A percentile compares a stretch with the other conserved stretches of the same genome.
Conservation (phyloP, 495 filamentous ascomycete genomes). For the Hypoxylon subgilvum region DNA sequence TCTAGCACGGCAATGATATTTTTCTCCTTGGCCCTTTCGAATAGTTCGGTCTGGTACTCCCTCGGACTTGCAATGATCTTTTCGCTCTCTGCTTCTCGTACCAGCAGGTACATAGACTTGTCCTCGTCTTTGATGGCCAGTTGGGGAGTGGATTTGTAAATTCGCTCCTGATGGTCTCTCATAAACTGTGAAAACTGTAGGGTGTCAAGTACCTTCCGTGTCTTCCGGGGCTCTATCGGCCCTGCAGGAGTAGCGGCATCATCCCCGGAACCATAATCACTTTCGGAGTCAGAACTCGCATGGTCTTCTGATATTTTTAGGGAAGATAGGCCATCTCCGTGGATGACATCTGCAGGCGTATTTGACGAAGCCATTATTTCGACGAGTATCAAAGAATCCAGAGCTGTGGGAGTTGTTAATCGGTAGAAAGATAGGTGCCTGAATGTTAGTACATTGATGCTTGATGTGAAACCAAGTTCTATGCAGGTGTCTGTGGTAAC, state of each 20-base stretch:
- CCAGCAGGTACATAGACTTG: constrained; percentile 32
- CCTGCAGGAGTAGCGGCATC: constrained; percentile 29
- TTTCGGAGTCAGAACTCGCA: background rate
- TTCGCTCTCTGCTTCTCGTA: constrained; percentile 44
- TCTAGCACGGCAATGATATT: constrained; percentile 97
- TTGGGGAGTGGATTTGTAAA: constrained; percentile 34
- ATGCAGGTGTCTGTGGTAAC: too few species aligned
- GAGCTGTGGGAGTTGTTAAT: background rate
- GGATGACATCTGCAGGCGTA: background rate
- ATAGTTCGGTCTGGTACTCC: constrained; percentile 92
- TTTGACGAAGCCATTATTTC: background rate
- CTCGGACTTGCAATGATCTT: constrained; percentile 74
- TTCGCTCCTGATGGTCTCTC: constrained; percentile 33
- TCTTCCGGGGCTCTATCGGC: constrained; percentile 29
- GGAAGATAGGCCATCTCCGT: background rate
- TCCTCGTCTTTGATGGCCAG: constrained; percentile 24
- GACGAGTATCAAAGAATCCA: background rate
- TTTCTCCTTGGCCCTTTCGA: constrained; percentile 81
- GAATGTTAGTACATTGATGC: too few species aligned
- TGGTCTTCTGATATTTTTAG: background rate
- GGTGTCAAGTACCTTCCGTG: constrained; percentile 53
- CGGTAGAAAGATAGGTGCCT: background rate
- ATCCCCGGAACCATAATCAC: constrained; percentile 30
- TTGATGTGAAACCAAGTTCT: too few species aligned
- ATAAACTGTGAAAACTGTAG: constrained; percentile 32